Conservation (phyloP, 2,329 filamentous ascomycete species). For the Cercospora sp. region DNA sequence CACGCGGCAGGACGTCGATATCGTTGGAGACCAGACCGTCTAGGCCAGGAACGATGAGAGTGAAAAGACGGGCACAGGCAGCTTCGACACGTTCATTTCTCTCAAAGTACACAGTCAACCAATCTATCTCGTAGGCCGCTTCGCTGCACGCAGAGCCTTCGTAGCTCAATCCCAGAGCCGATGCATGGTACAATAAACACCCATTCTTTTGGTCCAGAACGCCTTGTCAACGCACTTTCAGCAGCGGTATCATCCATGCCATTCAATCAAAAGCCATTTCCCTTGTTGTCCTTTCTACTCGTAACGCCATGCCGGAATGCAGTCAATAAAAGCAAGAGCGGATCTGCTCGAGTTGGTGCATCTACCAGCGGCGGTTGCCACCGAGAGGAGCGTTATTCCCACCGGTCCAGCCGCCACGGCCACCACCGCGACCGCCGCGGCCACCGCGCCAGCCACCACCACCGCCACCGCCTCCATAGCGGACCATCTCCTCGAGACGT, state of each 20-base stretch:
- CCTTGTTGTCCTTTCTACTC: slow-evolving; percentile 21
- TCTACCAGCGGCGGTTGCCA: slow-evolving; percentile 56
- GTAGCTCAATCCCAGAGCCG: slow-evolving; percentile 13
- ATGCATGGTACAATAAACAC: slow-evolving; percentile 12
- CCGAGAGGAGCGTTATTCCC: slow-evolving; percentile 61
- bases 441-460: slow-evolving; percentile 60
- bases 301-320: slow-evolving; percentile 27
- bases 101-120: not conserved
- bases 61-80: not conserved
- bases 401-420: slow-evolving; percentile 51
- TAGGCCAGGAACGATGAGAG: not conserved
- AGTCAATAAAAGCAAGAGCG: slow-evolving; percentile 11
- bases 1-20: not conserved
- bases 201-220: slow-evolving; percentile 4
- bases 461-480: slow-evolving; percentile 83
- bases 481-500: slow-evolving; percentile 90
- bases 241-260: slow-evolving; percentile 18
- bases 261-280: slow-evolving; percentile 6
- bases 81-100: not conserved
- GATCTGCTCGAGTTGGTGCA: not conserved
- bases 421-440: slow-evolving; percentile 51
- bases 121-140: not conserved
- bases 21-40: no score
- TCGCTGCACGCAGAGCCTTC: slow-evolving; percentile 1
- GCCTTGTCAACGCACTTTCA: slow-evolving; percentile 13